phyloP scores from a whole-genome alignment of 2,329 filamentous ascomycete species.

The Aspergillus candidus region DNA sequence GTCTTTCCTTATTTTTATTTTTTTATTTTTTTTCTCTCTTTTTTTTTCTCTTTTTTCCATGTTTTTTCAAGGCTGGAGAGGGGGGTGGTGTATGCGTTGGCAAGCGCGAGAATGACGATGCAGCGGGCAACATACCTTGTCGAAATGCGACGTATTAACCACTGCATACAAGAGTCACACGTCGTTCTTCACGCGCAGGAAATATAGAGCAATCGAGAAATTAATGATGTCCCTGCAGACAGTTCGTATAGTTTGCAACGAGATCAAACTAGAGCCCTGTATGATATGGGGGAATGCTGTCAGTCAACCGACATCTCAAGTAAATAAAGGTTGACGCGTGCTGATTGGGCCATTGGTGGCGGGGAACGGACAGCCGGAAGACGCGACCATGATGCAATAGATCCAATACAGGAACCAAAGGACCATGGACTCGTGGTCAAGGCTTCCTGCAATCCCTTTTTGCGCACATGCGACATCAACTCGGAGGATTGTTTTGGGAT shows the following conservation, averaged over 20 bases:
- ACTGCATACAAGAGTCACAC: slow-evolving; percentile 15
- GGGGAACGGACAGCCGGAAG: slow-evolving; percentile 7
- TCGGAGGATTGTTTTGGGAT: slow-evolving; percentile 3
- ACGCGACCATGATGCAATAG: slow-evolving; percentile 12
- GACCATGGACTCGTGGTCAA: background rate
- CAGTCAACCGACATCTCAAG: slow-evolving; percentile 1
- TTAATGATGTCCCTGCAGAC: too few relatives aligned
- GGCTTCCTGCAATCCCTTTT: too few relatives aligned
- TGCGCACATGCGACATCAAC: slow-evolving; percentile 1
- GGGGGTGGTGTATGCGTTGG: slow-evolving; percentile 35
- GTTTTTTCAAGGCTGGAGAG: slow-evolving; percentile 17
- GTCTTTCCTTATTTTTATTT: background rate
- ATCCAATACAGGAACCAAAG: slow-evolving; percentile 4
- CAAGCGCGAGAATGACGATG: slow-evolving; percentile 27
- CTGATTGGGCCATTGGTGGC: slow-evolving; percentile 16
- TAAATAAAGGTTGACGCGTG: slow-evolving; percentile 20
- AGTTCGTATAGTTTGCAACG: background rate
- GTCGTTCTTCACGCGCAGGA: slow-evolving; percentile 13
- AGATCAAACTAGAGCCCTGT: background rate
- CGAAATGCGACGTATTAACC: slow-evolving; percentile 26
- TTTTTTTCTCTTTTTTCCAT: too few relatives aligned
- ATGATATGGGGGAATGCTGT: slow-evolving; percentile 12
- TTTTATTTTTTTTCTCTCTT: too few relatives aligned
- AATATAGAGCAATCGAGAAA: slow-evolving; percentile 4
- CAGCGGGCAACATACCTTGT: slow-evolving; percentile 34